A percentile compares a stretch with the other conserved stretches of the same genome.
Evolutionary conservation across 2,329 filamentous ascomycete genomes (phyloP).

Genomic region (Colletotrichum sp.): DNA sequence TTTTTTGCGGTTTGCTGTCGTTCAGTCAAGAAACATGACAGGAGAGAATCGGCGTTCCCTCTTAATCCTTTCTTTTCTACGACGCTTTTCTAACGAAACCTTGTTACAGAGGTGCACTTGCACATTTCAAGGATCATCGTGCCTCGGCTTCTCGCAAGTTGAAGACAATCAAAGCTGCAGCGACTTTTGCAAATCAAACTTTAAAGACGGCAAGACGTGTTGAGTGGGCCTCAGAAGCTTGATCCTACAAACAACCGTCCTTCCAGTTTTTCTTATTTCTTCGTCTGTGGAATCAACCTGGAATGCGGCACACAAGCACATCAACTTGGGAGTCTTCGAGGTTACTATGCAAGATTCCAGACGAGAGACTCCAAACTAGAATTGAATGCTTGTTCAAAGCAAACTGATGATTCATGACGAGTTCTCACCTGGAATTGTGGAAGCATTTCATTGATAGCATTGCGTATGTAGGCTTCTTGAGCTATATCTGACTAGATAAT

Average conservation of each 20-base stretch:
- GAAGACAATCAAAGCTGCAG: not conserved
- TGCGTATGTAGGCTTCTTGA: too few relatives aligned
- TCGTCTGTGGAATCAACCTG: too few relatives aligned
- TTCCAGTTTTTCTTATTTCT: too few relatives aligned
- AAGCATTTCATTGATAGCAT: not conserved
- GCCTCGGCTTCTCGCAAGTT: not conserved
- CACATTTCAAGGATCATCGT: not conserved
- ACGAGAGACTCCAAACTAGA: too few relatives aligned
- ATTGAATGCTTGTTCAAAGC: too few relatives aligned
- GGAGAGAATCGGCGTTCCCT: not conserved
- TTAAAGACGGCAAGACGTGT: not conserved
- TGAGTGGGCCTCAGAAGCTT: not conserved
- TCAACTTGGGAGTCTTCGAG: too few relatives aligned
- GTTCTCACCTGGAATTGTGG: not conserved
- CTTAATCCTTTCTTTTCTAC: too few relatives aligned
- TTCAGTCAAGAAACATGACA: fast-evolving
- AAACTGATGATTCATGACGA: too few relatives aligned
- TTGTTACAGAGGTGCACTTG: not conserved
- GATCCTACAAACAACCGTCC: too few relatives aligned
- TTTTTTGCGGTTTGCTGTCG: not conserved
- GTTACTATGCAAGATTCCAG: too few relatives aligned
- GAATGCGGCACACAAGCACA: too few relatives aligned
- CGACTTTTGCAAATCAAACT: not conserved
- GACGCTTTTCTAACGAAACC: not conserved
- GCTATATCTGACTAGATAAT: too few relatives aligned